Evolutionary conservation across 2,329 filamentous ascomycete genomes (phyloP).

Genomic region (Ophiostoma sp.): DNA sequence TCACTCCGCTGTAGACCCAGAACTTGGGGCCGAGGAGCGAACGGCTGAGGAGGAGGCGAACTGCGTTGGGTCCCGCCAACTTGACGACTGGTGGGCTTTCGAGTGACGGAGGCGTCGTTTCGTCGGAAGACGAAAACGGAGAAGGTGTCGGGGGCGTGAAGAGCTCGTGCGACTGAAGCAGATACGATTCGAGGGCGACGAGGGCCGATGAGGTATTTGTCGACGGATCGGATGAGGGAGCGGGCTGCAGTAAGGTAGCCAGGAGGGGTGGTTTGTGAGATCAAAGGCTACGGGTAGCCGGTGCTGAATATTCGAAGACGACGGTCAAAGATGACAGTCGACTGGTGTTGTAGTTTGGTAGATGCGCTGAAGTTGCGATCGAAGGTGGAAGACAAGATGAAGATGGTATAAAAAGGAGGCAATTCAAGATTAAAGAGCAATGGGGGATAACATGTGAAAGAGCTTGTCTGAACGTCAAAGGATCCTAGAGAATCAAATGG

Average conservation of each 20-base stretch:
- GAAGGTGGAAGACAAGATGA: background rate
- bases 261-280: constrained; percentile 23
- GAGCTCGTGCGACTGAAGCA: background rate
- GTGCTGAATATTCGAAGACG: background rate
- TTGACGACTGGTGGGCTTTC: constrained; percentile 34
- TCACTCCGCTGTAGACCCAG: constrained; percentile 95
- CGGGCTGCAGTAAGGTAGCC: constrained; percentile 21
- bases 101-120: constrained; percentile 9
- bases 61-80: constrained; percentile 49
- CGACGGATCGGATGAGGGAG: background rate
- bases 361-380: background rate
- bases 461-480: background rate
- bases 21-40: constrained; percentile 89
- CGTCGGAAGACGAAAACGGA: constrained; percentile 24
- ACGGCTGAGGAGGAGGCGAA: constrained; percentile 72
- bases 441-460: constrained; percentile 19
- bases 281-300: background rate
- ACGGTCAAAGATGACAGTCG: background rate
- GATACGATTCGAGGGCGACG: background rate
- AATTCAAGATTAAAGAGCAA: background rate
- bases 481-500: background rate
- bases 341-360: background rate
- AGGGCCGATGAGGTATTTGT: background rate
- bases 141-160: background rate
- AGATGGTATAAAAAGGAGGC: constrained; percentile 1